phyloP scores from a whole-genome alignment of 2,329 filamentous ascomycete genomes.

The Tolypocladium endophyticum region DNA sequence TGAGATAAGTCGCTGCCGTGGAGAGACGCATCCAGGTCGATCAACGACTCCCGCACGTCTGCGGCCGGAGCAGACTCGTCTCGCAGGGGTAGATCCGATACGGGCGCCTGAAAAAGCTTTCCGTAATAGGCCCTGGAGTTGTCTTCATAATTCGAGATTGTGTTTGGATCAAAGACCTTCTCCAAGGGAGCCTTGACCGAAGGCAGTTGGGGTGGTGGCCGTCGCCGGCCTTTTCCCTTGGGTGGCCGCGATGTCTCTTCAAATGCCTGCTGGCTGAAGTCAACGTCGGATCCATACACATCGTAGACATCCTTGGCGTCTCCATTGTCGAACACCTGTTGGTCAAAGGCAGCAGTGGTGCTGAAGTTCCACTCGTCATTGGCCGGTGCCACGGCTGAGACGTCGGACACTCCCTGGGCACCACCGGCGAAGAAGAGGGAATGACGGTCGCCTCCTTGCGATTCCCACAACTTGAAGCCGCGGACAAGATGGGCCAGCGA shows the following conservation, averaged over 20 bases:
- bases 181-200: constrained; percentile 49
- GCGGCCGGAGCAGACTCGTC: constrained; percentile 39
- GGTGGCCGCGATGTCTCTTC: constrained; percentile 41
- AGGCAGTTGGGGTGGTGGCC: constrained; percentile 47
- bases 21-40: constrained; percentile 53
- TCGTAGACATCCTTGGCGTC: constrained; percentile 50
- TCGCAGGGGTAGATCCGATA: constrained; percentile 48
- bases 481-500: constrained; percentile 56
- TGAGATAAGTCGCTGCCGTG: constrained; percentile 43
- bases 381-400: constrained; percentile 32
- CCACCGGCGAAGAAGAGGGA: constrained; percentile 52
- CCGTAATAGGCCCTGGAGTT: constrained; percentile 53
- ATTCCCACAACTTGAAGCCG: constrained; percentile 67
- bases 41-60: constrained; percentile 51
- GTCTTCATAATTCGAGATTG: constrained; percentile 53
- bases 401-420: constrained; percentile 40
- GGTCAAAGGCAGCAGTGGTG: constrained; percentile 54
- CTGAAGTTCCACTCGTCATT: constrained; percentile 60
- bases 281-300: constrained; percentile 47
- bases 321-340: constrained; percentile 40
- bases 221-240: constrained; percentile 42
- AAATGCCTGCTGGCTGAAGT: constrained; percentile 34
- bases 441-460: constrained; percentile 58
- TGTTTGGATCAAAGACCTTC: constrained; percentile 57
- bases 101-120: constrained; percentile 26